These are phyloP conservation scores for Leishmania major DNA, from an alignment of 208 protist species.

Conservation along the genomic window DNA sequence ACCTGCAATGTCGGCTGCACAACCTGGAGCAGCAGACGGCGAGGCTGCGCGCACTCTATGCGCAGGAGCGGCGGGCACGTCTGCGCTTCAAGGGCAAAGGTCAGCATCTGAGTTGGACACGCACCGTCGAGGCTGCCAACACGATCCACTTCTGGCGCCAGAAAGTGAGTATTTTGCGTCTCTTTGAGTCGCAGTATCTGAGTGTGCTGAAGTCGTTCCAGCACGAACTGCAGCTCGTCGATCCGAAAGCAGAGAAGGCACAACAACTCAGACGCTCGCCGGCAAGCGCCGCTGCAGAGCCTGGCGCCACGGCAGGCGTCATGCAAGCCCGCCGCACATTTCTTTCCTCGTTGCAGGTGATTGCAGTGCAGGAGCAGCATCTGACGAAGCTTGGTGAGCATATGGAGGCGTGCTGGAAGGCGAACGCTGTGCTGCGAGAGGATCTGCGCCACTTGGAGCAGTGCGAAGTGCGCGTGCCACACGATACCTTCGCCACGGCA, in stretches of 20 bases:
- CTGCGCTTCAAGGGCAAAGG: conserved; percentile 19
- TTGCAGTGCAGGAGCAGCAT: conserved; percentile 22
- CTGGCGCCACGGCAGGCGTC: background rate
- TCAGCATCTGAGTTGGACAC: conserved; percentile 31
- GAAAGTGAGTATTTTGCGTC: conserved; percentile 22
- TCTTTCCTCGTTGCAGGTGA: conserved; percentile 8
- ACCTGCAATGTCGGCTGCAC: conserved; percentile 17
- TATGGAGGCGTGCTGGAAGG: conserved; percentile 32
- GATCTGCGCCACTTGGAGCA: conserved; percentile 28
- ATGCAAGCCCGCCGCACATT: conserved; percentile 7
- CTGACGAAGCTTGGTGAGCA: conserved; percentile 12
- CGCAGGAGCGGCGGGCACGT: conserved; percentile 18
- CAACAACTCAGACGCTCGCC: background rate
- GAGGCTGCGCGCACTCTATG: conserved; percentile 16
- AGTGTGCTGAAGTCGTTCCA: conserved; percentile 3
- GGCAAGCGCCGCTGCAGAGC: background rate
- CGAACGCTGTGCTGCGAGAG: conserved; percentile 18
- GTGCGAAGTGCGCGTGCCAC: conserved; percentile 13
- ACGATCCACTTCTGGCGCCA: conserved; percentile 35
- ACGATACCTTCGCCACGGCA: conserved; percentile 22
- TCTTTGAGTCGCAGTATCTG: conserved; percentile 28
- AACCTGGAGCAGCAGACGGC: conserved; percentile 7
- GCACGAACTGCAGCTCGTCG: conserved; percentile 11
- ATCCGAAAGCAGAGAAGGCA: background rate
- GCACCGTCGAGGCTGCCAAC: conserved; percentile 33